Conservation (phyloP, 2,329 filamentous ascomycete genomes). For the Dactylellina parvicollis region DNA sequence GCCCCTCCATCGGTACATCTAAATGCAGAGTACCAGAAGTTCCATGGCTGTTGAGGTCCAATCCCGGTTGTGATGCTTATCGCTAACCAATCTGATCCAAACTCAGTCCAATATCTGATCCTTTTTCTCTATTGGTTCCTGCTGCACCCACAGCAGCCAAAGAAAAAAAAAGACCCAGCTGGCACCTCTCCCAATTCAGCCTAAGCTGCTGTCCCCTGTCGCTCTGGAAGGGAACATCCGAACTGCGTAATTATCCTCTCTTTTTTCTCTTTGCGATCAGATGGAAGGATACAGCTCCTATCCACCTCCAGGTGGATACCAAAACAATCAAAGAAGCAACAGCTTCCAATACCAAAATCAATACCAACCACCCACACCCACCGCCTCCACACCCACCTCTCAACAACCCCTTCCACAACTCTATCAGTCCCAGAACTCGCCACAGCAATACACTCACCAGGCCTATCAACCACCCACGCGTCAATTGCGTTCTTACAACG, state of each 20-base stretch:
- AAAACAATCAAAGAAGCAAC: slow-evolving; percentile 47
- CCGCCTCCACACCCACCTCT: not conserved
- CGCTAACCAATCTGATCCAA: not conserved
- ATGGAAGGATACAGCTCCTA: slow-evolving; percentile 52
- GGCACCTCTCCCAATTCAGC: not conserved
- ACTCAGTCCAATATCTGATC: not conserved
- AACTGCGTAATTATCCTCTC: slow-evolving; percentile 33
- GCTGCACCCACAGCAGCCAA: not conserved
- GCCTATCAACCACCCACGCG: slow-evolving; percentile 50
- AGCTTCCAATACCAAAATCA: slow-evolving; percentile 33
- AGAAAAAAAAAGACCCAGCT: not conserved
- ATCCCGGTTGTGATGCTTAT: not conserved
- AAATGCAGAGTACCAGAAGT: too few species aligned
- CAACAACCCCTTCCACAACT: slow-evolving; percentile 27
- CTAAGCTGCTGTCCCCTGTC: not conserved
- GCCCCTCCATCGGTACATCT: too few species aligned
- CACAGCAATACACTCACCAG: slow-evolving; percentile 44
- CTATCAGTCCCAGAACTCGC: slow-evolving; percentile 10
- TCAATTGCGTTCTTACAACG: slow-evolving; percentile 40
- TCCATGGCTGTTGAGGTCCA: too few species aligned
- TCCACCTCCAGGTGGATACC: slow-evolving; percentile 42
- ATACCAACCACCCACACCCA: slow-evolving; percentile 36
- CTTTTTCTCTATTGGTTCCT: not conserved
- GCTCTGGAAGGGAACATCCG: slow-evolving; percentile 16
- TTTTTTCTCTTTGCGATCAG: not conserved